These are phyloP conservation scores for Boletus reticuloceps DNA, from an alignment of 768 basidiomycete species.

Conservation along the genomic window DNA sequence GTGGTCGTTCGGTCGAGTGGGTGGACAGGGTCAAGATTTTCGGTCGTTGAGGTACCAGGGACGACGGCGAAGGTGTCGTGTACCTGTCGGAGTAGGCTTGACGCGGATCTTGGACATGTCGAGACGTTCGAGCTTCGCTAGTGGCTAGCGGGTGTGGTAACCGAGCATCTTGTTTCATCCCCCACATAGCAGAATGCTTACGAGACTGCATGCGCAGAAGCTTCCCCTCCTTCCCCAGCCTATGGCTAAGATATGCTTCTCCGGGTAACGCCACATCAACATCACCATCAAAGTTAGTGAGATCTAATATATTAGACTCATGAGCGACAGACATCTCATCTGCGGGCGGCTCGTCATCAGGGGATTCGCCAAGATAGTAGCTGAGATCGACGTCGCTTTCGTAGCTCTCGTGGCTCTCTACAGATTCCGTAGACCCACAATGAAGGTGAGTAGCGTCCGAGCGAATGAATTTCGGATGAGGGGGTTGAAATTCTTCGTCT, in stretches of 20 bases:
- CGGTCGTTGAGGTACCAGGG: neutral
- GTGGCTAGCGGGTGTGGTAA: neutral
- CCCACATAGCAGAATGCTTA: constrained; percentile 14
- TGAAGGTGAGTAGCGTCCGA: constrained; percentile 4
- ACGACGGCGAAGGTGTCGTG: neutral
- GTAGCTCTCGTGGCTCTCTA: constrained; percentile 30
- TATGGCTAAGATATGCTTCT: constrained; percentile 50
- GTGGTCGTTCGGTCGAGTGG: constrained; percentile 16
- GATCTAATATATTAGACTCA: constrained; percentile 55
- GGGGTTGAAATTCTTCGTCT: constrained; percentile 34
- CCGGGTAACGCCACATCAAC: constrained; percentile 55
- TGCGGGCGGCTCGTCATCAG: constrained; percentile 27
- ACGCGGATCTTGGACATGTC: neutral
- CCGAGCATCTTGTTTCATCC: constrained; percentile 11
- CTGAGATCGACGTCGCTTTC: constrained; percentile 41
- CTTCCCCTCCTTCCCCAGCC: constrained; percentile 60
- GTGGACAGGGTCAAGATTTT: constrained; percentile 8
- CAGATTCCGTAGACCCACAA: constrained; percentile 23
- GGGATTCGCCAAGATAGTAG: constrained; percentile 39
- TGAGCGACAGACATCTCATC: constrained; percentile 37
- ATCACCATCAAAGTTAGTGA: constrained; percentile 81
- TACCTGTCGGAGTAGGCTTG: neutral
- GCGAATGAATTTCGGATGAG: constrained; percentile 31
- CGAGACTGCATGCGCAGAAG: constrained; percentile 50
- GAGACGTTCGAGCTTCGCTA: neutral